Conservation (phyloP, 164 flowering plant species). For the Dillenia suffruticosa region DNA sequence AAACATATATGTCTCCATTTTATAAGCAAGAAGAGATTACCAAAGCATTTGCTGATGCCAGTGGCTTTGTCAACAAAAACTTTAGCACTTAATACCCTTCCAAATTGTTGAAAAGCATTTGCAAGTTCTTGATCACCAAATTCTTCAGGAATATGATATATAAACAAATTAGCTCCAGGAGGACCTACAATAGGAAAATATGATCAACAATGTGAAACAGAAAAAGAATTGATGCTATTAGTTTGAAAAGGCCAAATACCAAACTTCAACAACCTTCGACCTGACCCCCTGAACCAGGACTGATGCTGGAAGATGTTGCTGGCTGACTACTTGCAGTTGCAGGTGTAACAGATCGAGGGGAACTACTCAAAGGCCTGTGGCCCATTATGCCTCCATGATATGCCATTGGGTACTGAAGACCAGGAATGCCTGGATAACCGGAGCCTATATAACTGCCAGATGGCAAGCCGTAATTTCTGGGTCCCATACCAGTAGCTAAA, state of each 20-base stretch:
- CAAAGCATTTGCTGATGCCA: slow-evolving; percentile 98
- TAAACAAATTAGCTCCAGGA: slow-evolving; percentile 94
- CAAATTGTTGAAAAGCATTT: slow-evolving; percentile 77
- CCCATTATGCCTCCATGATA: slow-evolving; percentile 76
- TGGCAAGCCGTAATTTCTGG: slow-evolving; percentile 64
- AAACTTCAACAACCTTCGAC: slow-evolving; percentile 65
- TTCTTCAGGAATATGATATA: slow-evolving; percentile 98
- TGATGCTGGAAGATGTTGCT: slow-evolving; percentile 45
- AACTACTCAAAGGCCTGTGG: slow-evolving; percentile 54
- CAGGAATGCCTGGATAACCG: slow-evolving; percentile 60
- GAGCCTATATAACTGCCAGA: slow-evolving; percentile 69
- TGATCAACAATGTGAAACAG: slow-evolving; percentile 2
- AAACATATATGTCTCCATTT: neutral
- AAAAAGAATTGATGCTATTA: slow-evolving; percentile 2
- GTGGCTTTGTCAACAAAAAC: slow-evolving; percentile 97
- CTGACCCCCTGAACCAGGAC: slow-evolving; percentile 67
- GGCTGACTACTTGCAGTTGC: slow-evolving; percentile 37
- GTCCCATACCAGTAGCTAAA: slow-evolving; percentile 46
- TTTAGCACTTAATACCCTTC: slow-evolving; percentile 89
- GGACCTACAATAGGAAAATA: slow-evolving; percentile 59
- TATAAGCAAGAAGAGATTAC: slow-evolving; percentile 29
- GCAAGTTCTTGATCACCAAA: slow-evolving; percentile 93
- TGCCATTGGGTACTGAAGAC: slow-evolving; percentile 72
- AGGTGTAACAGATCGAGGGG: slow-evolving; percentile 52
- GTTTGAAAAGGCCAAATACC: neutral